A percentile compares a stretch with the other conserved stretches of the same genome.
phyloP scores from a whole-genome alignment of 2,329 filamentous ascomycete genomes.

The Arthrobotrys iridis region DNA sequence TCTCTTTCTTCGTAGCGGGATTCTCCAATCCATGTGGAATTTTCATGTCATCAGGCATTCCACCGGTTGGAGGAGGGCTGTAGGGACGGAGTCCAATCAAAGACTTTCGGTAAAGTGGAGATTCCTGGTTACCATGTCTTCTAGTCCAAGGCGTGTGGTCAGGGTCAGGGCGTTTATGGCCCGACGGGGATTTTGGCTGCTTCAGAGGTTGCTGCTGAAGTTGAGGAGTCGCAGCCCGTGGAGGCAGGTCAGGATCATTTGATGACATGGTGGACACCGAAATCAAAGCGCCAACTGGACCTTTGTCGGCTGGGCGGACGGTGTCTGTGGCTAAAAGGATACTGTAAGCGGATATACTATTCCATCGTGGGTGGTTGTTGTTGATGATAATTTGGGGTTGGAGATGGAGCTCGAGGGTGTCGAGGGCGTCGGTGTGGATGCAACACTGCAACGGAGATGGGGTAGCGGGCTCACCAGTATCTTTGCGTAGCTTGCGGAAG shows the following conservation, averaged over 20 bases:
- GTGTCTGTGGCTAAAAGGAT: background rate
- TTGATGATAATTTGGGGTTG: background rate
- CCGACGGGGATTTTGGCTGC: conserved; percentile 16
- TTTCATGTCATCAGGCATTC: conserved; percentile 12
- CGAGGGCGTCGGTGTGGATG: background rate
- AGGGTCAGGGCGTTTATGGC: conserved; percentile 3
- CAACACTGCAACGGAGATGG: background rate
- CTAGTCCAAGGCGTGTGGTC: background rate
- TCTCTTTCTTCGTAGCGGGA: conserved; percentile 26
- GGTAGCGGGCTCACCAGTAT: background rate
- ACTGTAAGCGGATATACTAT: too few species aligned
- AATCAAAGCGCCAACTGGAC: too few species aligned
- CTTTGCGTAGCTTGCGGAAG: background rate
- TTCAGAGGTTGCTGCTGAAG: background rate
- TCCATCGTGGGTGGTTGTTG: background rate
- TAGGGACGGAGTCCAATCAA: conserved; percentile 30
- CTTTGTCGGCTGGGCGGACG: too few species aligned
- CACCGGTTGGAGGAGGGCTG: conserved; percentile 19
- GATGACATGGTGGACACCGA: background rate
- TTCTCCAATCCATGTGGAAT: conserved; percentile 52
- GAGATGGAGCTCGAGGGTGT: background rate
- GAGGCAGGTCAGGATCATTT: background rate
- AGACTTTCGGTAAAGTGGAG: conserved; percentile 34
- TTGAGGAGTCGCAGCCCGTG: conserved; percentile 3
- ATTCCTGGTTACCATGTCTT: conserved; percentile 21